These are phyloP conservation scores for Lomentospora prolificans DNA, from an alignment of 2,329 filamentous ascomycete species.

Conservation along the genomic window DNA sequence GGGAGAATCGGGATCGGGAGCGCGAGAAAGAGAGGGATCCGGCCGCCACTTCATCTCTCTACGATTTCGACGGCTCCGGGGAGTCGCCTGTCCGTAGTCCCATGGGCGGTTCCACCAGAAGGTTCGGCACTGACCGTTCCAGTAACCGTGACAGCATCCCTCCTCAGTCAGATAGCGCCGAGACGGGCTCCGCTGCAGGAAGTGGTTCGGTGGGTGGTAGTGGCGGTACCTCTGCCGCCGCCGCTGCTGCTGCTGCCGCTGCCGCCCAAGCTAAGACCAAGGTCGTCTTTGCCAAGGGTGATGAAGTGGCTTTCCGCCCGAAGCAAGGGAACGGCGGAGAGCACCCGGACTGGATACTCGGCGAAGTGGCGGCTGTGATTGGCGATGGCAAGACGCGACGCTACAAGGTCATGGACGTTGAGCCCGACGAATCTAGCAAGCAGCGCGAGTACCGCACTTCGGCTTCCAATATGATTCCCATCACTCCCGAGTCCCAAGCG, in stretches of 20 bases:
- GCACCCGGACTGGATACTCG: conserved; percentile 59
- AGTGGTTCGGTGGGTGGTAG: conserved; percentile 18
- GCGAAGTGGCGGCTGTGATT: conserved; percentile 64
- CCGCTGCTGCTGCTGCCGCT: conserved; percentile 11
- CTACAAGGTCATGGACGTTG: conserved; percentile 72
- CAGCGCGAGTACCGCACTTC: conserved; percentile 61
- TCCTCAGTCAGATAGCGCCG: conserved; percentile 43
- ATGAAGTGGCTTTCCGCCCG: conserved; percentile 57
- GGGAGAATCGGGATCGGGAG: not conserved
- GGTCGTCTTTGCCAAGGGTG: conserved; percentile 49
- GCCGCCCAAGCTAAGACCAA: conserved; percentile 30
- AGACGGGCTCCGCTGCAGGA: conserved; percentile 27
- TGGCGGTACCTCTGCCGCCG: conserved; percentile 11
- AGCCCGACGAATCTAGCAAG: conserved; percentile 57
- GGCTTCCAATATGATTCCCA: conserved; percentile 67
- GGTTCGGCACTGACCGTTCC: conserved; percentile 23
- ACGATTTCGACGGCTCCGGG: conserved; percentile 33
- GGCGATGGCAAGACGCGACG: conserved; percentile 69
- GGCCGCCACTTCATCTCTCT: conserved; percentile 25
- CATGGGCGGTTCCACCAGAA: conserved; percentile 19
- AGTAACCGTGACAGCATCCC: conserved; percentile 41
- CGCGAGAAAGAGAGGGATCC: conserved; percentile 8
- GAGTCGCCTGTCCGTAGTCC: conserved; percentile 37
- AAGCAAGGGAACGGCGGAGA: conserved; percentile 39
- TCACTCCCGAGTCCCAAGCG: conserved; percentile 45